These are phyloP conservation scores for Hydnomerulius pinastri DNA, from an alignment of 768 basidiomycete genomes.

Conservation along the genomic window DNA sequence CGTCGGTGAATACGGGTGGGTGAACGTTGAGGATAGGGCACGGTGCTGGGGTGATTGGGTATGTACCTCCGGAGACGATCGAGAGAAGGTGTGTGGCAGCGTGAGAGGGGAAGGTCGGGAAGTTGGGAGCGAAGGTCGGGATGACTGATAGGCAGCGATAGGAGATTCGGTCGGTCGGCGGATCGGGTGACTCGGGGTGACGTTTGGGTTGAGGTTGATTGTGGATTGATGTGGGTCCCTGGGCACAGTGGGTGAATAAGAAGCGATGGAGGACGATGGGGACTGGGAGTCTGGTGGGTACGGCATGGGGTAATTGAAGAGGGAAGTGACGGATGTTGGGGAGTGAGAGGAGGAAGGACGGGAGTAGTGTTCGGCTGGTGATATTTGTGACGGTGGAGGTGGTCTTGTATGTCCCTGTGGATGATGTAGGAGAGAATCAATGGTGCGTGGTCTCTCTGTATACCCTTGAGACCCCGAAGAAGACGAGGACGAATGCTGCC, in stretches of 20 bases:
- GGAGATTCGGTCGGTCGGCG: constrained; percentile 1
- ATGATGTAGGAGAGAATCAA: constrained; percentile 22
- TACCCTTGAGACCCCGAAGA: not conserved
- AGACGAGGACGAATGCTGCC: constrained; percentile 1
- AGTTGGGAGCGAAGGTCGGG: constrained; percentile 9
- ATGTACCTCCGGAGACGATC: not conserved
- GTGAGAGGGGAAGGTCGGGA: constrained; percentile 10
- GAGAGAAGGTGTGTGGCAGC: not conserved
- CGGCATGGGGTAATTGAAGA: constrained; percentile 3
- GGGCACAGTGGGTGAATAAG: not conserved
- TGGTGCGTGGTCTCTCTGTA: constrained; percentile 15
- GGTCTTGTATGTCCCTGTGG: constrained; percentile 2
- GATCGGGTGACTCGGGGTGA: not conserved
- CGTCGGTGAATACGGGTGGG: constrained; percentile 6
- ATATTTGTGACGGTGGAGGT: not conserved
- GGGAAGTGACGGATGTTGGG: constrained; percentile 14
- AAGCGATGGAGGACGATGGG: not conserved
- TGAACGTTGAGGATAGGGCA: constrained; percentile 1
- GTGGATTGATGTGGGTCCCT: constrained; percentile 1
- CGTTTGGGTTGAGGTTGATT: not conserved
- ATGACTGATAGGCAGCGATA: constrained; percentile 8
- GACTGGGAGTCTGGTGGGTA: constrained; percentile 1
- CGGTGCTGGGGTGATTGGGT: constrained; percentile 1
- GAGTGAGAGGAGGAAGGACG: constrained; percentile 21
- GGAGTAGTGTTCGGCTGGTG: not conserved